A percentile compares a stretch with the other conserved stretches of the same genome.
Evolutionary conservation across 192 early-diverging fungal species (phyloP).

Genomic region (Backusella psychrophila): DNA sequence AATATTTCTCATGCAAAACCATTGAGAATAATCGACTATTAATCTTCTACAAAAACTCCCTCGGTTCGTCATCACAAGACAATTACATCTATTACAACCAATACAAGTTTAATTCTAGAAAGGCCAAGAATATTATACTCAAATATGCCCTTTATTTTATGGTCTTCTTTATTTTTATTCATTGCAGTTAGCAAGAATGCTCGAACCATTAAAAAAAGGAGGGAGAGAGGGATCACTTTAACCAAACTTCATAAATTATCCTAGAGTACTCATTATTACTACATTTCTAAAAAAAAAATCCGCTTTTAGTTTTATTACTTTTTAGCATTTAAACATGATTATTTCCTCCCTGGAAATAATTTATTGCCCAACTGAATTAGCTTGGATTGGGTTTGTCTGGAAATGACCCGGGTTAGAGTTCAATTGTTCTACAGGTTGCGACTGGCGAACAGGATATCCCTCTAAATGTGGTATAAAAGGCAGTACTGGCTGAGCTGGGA

Average conservation of each 20-base stretch:
- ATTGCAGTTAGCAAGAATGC: too few relatives aligned
- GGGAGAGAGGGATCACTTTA: too few relatives aligned
- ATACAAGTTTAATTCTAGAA: too few relatives aligned
- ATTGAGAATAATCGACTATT: too few relatives aligned
- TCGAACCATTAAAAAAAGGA: too few relatives aligned
- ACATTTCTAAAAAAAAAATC: background rate
- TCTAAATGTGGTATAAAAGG: background rate
- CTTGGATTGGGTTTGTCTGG: background rate
- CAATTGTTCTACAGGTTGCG: background rate
- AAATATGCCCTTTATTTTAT: too few relatives aligned
- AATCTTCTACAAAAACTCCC: background rate
- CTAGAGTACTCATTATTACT: background rate
- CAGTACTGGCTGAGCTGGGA: background rate
- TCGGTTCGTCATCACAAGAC: background rate
- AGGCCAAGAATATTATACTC: too few relatives aligned
- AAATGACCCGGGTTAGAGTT: background rate
- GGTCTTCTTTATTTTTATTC: too few relatives aligned
- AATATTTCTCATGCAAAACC: too few relatives aligned
- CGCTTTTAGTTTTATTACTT: background rate
- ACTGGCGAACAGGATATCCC: background rate
- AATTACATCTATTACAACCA: too few relatives aligned
- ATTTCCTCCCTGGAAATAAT: background rate
- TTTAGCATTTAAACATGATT: background rate
- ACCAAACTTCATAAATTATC: too few relatives aligned
- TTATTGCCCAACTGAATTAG: background rate